phyloP scores from a whole-genome alignment of 352 stramenopile species.

The Phytophthora podocarpi region DNA sequence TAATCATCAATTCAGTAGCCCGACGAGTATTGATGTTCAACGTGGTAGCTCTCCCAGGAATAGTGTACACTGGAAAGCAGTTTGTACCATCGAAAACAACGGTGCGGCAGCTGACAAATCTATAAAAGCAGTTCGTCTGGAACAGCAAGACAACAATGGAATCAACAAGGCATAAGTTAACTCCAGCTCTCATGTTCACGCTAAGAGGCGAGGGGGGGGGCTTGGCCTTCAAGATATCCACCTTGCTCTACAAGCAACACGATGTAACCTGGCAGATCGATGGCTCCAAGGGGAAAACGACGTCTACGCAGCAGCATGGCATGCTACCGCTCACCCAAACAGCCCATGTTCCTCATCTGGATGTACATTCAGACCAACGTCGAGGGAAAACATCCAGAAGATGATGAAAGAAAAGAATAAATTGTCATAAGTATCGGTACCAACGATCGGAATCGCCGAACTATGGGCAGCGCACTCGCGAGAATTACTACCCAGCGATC shows the following conservation, averaged over 20 bases:
- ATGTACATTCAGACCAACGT: background rate
- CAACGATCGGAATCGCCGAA: too few relatives aligned
- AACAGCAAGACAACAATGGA: background rate
- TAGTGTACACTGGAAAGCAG: too few relatives aligned
- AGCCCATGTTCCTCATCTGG: background rate
- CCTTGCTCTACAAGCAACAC: background rate
- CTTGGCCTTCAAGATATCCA: background rate
- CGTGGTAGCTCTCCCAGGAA: too few relatives aligned
- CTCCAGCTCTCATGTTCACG: background rate
- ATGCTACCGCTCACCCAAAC: background rate
- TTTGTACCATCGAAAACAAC: background rate
- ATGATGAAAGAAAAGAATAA: too few relatives aligned
- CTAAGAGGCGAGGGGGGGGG: background rate
- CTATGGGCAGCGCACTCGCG: too few relatives aligned
- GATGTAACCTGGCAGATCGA: background rate
- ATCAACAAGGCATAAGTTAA: background rate
- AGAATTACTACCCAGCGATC: too few relatives aligned
- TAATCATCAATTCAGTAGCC: too few relatives aligned
- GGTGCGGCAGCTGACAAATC: background rate
- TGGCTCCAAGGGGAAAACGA: background rate
- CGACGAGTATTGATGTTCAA: too few relatives aligned
- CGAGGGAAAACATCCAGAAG: background rate
- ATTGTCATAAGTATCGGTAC: too few relatives aligned
- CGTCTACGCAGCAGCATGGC: background rate
- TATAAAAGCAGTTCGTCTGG: background rate